Conservation (phyloP, 306 rosid species). For the Trichosanthes truncata region DNA sequence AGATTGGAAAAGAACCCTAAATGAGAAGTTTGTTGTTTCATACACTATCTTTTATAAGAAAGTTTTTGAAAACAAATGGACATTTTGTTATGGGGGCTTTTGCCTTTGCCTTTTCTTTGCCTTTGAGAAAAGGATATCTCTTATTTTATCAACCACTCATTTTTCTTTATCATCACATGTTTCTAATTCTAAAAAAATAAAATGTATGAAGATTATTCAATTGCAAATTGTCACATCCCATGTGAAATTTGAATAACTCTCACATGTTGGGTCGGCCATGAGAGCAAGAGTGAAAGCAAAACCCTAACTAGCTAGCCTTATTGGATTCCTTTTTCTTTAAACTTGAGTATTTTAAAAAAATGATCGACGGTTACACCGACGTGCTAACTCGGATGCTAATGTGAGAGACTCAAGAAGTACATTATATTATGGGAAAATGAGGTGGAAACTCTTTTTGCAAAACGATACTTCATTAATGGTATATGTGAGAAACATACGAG, state of each 20-base stretch:
- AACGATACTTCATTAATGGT: too few species aligned
- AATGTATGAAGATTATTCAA: background rate
- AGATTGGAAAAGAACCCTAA: conserved; percentile 9
- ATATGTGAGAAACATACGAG: too few species aligned
- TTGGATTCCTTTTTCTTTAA: background rate
- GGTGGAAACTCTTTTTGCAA: too few species aligned
- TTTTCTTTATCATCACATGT: conserved; percentile 35
- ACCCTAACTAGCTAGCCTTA: background rate
- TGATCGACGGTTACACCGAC: background rate
- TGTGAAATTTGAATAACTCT: conserved; percentile 34
- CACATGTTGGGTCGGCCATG: conserved; percentile 56
- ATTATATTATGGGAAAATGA: too few species aligned
- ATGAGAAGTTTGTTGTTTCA: background rate
- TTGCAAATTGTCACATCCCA: conserved; percentile 8
- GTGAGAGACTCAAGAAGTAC: too few species aligned
- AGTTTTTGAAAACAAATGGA: background rate
- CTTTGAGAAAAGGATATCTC: background rate
- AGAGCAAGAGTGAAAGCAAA: background rate
- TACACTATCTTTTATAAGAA: background rate
- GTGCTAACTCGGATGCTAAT: background rate
- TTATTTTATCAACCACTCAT: background rate
- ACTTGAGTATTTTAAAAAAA: background rate
- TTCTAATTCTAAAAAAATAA: conserved; percentile 14
- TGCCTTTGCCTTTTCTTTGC: background rate
- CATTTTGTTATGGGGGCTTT: conserved; percentile 5